Evolutionary conservation across 2,329 filamentous ascomycete species (phyloP).

Genomic region (Fusarium continuum): DNA sequence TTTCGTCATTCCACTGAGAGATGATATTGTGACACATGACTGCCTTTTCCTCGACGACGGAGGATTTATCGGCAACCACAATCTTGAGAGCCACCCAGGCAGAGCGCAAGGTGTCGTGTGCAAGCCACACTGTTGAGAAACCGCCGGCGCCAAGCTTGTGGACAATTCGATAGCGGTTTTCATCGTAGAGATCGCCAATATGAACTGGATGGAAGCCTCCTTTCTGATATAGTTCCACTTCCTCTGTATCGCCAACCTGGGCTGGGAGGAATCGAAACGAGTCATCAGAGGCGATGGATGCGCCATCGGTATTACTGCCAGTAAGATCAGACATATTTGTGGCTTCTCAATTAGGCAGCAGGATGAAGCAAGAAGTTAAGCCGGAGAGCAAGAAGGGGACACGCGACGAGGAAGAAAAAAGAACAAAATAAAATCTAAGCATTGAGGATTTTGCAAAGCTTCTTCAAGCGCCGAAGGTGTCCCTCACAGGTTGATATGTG

Average conservation of each 20-base stretch:
- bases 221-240: background rate
- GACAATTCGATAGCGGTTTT: background rate
- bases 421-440: too few species aligned
- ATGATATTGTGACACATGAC: background rate
- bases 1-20: rapidly evolving
- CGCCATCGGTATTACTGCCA: background rate
- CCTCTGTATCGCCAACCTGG: background rate
- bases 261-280: background rate
- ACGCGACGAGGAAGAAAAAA: too few species aligned
- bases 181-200: background rate
- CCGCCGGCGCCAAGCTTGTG: conserved; percentile 1
- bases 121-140: background rate
- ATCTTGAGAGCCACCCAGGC: background rate
- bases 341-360: too few species aligned
- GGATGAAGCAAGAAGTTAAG: too few species aligned
- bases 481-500: too few species aligned
- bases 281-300: background rate
- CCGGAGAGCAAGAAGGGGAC: too few species aligned
- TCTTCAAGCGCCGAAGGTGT: too few species aligned
- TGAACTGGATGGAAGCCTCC: background rate
- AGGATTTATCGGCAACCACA: background rate
- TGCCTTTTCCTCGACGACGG: background rate
- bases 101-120: background rate
- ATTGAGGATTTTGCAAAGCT: too few species aligned
- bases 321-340: background rate